Percentiles rank a stretch among this genome's conserved stretches.
Conservation (phyloP, 768 basidiomycete genomes). For the Candolleomyces eurysporus region DNA sequence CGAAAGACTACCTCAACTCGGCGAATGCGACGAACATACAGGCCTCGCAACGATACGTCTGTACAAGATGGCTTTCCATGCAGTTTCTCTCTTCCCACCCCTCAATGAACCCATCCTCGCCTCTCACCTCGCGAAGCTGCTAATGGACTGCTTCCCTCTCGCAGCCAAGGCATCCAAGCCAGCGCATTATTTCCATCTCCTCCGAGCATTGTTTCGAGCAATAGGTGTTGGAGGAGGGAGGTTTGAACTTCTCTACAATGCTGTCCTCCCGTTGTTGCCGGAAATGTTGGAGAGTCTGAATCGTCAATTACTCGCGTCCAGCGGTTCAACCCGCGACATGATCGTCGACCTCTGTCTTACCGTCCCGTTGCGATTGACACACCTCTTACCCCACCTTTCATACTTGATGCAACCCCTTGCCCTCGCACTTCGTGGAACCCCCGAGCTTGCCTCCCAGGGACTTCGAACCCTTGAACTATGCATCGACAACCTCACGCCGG, state of each 20-base stretch:
- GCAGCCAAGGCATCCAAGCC: conserved; percentile 91
- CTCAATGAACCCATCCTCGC: conserved; percentile 92
- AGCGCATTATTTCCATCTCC: conserved; percentile 87
- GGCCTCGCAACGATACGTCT: conserved; percentile 85
- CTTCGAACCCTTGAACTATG: conserved; percentile 96
- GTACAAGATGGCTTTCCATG: conserved; percentile 94
- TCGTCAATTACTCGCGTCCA: conserved; percentile 81
- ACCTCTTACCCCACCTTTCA: conserved; percentile 90
- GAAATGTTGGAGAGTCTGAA: conserved; percentile 97
- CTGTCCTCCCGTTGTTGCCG: conserved; percentile 91
- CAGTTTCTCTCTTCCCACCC: conserved; percentile 70
- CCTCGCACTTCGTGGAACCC: conserved; percentile 79
- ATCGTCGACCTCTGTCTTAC: conserved; percentile 97
- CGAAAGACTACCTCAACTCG: conserved; percentile 75
- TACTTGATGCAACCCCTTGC: conserved; percentile 97
- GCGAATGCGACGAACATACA: conserved; percentile 78
- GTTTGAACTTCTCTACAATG: conserved; percentile 93
- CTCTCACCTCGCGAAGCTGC: conserved; percentile 84
- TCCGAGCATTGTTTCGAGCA: conserved; percentile 89
- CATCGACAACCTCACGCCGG: conserved; percentile 96
- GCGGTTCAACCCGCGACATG: conserved; percentile 82
- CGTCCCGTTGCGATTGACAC: conserved; percentile 91
- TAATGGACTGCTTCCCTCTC: conserved; percentile 95
- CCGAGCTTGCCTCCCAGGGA: conserved; percentile 93
- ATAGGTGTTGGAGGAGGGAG: conserved; percentile 90